Evolutionary conservation across 805 yeast genomes (phyloP).

Genomic region (Ogataea sp.): DNA sequence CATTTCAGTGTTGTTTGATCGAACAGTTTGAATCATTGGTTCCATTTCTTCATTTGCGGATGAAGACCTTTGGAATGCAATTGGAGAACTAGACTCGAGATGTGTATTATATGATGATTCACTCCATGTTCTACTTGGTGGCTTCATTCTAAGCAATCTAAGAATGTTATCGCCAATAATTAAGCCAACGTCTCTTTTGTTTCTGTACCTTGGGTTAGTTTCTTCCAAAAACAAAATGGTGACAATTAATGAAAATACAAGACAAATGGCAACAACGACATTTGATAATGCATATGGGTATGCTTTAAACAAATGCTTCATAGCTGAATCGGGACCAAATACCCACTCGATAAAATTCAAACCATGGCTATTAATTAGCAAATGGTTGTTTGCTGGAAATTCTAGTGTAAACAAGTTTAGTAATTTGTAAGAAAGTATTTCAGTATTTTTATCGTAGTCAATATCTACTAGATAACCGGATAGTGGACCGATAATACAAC

Average conservation of each 20-base stretch:
- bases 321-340: not conserved
- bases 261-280: slow-evolving; percentile 32
- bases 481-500: slow-evolving; percentile 53
- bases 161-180: slow-evolving; percentile 32
- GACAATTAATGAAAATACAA: slow-evolving; percentile 27
- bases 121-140: slow-evolving; percentile 8
- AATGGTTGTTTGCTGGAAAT: not conserved
- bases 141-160: slow-evolving; percentile 12
- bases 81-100: not conserved
- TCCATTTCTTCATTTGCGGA: not conserved
- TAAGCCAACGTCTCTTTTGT: slow-evolving; percentile 35
- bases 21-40: not conserved
- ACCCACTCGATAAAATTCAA: not conserved
- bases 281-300: slow-evolving; percentile 50
- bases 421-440: not conserved
- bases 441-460: slow-evolving; percentile 4
- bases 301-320: slow-evolving; percentile 10
- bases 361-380: not conserved
- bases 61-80: not conserved
- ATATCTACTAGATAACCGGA: slow-evolving; percentile 30
- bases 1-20: not conserved
- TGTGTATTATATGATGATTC: not conserved
- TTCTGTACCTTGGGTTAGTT: slow-evolving; percentile 12
- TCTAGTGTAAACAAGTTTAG: not conserved
- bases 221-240: slow-evolving; percentile 39